Base-by-base conservation (phyloP, 2,329 filamentous ascomycete genomes). In the Trichoderma oligosporum region DNA sequence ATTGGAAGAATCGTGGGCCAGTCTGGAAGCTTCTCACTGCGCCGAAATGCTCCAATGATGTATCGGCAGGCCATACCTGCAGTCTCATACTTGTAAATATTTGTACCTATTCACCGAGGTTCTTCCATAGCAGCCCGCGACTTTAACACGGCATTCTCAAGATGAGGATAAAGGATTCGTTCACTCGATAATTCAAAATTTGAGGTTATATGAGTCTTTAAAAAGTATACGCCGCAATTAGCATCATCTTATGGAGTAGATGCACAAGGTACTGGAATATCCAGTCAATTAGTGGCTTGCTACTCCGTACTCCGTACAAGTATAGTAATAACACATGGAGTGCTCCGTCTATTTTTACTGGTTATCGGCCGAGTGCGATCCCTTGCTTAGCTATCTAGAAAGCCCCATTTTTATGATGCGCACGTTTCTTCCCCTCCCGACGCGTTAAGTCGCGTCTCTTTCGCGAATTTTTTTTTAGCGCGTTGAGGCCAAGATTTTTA, bases 401-500 rank as follows among this genome's bases (percentile, higher is more conserved):
- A 16, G 36, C 36, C 44, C 53, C 53, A 44, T 44, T 31, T 56
- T 47, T 57, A 57, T 48, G 51, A 55, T 48, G 54, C 44, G 16
- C 36, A 48, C 36, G 44, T 49, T 57, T 35, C n/a, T n/a, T 42
- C n/a, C 42, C 54, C 38, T 27, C 25, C 45, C 31, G 20, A 49
- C 54, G 54, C 54, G 44, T 57, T 29, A 25, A 44, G 45, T 49
- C 45, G 54, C 54, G 54, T 44, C 16, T 18, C 11, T 56, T 48
- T 56, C 53, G 53, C 53, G 53, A 33, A 33, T 48, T 42, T 22
- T 18, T 24, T 27, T 48, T 56, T 56, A 48, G 44, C 53, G 53
- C 53, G 44, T 36, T 24, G 20, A 41, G 44, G 18, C 33, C 42
- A 35, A 44, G 24, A 27, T 48, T 48, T 55, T 46, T 53, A 24